Base-by-base conservation (phyloP, 345 rosid species). In the Moricandia moricandioides region DNA sequence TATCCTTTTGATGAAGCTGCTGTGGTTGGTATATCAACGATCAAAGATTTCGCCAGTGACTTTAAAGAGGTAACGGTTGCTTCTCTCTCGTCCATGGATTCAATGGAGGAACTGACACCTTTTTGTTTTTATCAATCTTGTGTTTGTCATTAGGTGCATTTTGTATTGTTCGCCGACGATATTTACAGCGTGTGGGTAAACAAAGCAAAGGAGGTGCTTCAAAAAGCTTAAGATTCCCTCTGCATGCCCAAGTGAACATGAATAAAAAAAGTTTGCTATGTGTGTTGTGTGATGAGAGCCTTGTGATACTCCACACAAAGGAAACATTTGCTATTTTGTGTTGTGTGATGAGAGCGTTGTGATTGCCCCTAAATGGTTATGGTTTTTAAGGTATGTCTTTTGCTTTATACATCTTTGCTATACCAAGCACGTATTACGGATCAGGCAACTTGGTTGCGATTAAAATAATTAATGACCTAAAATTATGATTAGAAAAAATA, bases 1-100 rank as follows among this genome's bases (percentile, higher is more conserved):
- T 94, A 94, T 73, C 99, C 97, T 68, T 79, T 71, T n/a, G 92
- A 90, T 26, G 96, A 90, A 80, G 97, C 99, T 62, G 97, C 97
- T 62, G 12, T 45, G 1, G 72, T 90, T 33, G 86, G 97, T 57
- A 84, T 94, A 80, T 91, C 97, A 35, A 84, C 96, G 0, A 73
- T 86, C 67, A 90, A 85, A 82, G 93, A 90, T 74, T 87, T 83
- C 62, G 84, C 86, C 4, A 71, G 77, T 78, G 92, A 82, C 70
- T 67, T 95, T 18, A 92, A 88, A 83, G 99, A 95, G 97, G 97
- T 91, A 84, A 61, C 14, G 16, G 8, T 43, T 24, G 65, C 16
- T 10, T 45, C 52, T 56, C 47, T 56, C 5, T 11, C 18, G 63
- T 57, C 21, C 67, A 52, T 51, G 51, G 59, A 59, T 40, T 26